Conservation (phyloP, 805 yeast species). For the Saccharomyces mikatae region DNA sequence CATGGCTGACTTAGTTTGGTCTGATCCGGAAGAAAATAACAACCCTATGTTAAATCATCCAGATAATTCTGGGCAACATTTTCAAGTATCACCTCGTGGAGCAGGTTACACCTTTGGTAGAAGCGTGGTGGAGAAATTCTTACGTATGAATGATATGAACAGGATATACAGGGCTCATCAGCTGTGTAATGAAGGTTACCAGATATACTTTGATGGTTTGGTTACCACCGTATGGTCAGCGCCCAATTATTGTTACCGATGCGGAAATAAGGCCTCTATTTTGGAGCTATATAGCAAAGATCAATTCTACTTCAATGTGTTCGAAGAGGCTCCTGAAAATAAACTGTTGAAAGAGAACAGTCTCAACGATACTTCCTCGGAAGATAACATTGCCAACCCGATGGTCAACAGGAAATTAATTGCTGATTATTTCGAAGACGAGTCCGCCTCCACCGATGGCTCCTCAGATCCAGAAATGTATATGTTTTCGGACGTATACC, state of each 20-base stretch:
- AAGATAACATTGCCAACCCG: constrained; percentile 3
- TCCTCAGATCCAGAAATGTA: constrained; percentile 11
- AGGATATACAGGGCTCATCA: constrained; percentile 93
- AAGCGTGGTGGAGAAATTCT: constrained; percentile 81
- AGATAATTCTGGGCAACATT: constrained; percentile 42
- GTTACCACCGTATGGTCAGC: constrained; percentile 98
- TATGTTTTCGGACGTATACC: constrained; percentile 30
- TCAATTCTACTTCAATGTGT: constrained; percentile 73
- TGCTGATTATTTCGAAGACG: constrained; percentile 17
- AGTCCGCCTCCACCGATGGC: constrained; percentile 5
- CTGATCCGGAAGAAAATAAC: constrained; percentile 85
- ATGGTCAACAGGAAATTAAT: constrained; percentile 13
- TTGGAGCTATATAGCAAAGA: constrained; percentile 71
- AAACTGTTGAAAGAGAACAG: constrained; percentile 33
- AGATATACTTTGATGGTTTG: constrained; percentile 80
- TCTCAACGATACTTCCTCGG: neutral
- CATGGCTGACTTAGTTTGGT: constrained; percentile 98
- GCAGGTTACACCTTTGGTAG: constrained; percentile 96
- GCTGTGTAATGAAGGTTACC: constrained; percentile 92
- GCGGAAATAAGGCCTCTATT: constrained; percentile 98
- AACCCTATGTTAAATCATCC: constrained; percentile 13
- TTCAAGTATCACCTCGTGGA: constrained; percentile 87
- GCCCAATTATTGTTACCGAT: constrained; percentile 93
- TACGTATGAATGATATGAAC: constrained; percentile 65
- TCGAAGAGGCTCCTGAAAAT: constrained; percentile 95